These are phyloP conservation scores for Penium margaritaceum DNA, from an alignment of 139 green algal species.

Conservation along the genomic window DNA sequence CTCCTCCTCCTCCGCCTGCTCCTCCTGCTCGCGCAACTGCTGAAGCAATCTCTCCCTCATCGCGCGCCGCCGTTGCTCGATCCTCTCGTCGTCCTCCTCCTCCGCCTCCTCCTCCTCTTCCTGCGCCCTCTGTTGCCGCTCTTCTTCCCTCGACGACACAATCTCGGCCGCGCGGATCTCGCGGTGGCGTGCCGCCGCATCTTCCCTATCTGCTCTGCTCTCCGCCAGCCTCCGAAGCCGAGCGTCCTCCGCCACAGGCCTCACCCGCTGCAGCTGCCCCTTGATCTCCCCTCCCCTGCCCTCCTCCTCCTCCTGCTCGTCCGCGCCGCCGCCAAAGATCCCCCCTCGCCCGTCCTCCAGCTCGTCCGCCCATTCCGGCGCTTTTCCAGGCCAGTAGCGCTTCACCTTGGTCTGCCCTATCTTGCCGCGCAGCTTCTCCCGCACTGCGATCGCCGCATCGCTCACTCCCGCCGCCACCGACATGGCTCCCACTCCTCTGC, in stretches of 20 bases:
- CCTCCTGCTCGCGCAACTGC: conserved; percentile 5
- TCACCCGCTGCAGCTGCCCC: neutral
- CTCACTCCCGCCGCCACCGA: conserved; percentile 39
- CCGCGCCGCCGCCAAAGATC: conserved; percentile 61
- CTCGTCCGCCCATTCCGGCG: conserved; percentile 66
- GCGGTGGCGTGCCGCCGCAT: conserved; percentile 26
- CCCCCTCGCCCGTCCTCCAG: conserved; percentile 6
- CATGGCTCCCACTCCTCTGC: too few species aligned
- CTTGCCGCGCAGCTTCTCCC: conserved; percentile 61
- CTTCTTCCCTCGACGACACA: conserved; percentile 28
- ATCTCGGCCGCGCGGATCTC: conserved; percentile 40
- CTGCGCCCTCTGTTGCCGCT: conserved; percentile 30
- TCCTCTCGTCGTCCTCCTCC: conserved; percentile 43
- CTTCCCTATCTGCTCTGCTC: conserved; percentile 28
- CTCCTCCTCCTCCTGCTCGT: conserved; percentile 57
- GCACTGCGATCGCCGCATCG: conserved; percentile 30
- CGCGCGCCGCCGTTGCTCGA: conserved; percentile 18
- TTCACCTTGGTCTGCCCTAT: conserved; percentile 66
- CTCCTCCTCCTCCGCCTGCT: conserved; percentile 25
- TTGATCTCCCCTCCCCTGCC: neutral
- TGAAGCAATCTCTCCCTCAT: conserved; percentile 23
- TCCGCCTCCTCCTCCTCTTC: conserved; percentile 39
- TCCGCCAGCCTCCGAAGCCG: conserved; percentile 23
- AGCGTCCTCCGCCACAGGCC: conserved; percentile 13
- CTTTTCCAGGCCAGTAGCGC: conserved; percentile 77